Percentiles rank a stretch among this genome's conserved stretches.
Evolutionary conservation across 306 rosid species (phyloP).

Genomic region (Vicia faba): DNA sequence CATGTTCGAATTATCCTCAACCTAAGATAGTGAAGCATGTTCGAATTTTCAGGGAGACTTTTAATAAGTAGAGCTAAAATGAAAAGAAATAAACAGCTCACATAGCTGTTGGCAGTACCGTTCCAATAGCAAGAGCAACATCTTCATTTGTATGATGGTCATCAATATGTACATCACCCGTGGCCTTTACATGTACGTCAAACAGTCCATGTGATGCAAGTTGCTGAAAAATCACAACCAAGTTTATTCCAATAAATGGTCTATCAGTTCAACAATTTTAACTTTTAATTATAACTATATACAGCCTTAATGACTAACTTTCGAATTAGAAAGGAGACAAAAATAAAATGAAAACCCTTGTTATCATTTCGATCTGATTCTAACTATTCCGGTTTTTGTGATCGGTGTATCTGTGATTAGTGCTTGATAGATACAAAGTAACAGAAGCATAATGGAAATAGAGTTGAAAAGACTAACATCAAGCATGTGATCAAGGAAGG

Average conservation of each 20-base stretch:
- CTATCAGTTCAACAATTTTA: neutral
- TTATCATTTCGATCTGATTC: constrained; percentile 18
- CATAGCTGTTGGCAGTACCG: constrained; percentile 52
- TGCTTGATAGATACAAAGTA: neutral
- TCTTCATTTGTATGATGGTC: constrained; percentile 97
- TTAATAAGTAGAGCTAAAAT: constrained; percentile 24
- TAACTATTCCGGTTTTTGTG: constrained; percentile 1
- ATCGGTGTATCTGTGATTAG: neutral
- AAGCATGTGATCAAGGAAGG: constrained; percentile 96
- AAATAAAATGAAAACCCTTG: neutral
- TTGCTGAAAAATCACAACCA: constrained; percentile 57
- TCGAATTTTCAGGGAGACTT: neutral
- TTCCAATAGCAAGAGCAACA: constrained; percentile 88
- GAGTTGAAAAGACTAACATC: constrained; percentile 63
- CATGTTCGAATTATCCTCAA: neutral
- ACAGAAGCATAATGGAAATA: neutral
- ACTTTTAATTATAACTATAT: neutral
- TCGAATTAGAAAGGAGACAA: constrained; percentile 8
- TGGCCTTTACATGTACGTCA: constrained; percentile 77
- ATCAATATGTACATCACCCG: constrained; percentile 82
- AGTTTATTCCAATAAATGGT: constrained; percentile 19
- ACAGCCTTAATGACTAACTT: constrained; percentile 13
- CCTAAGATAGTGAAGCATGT: neutral
- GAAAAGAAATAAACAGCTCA: constrained; percentile 28
- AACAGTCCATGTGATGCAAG: constrained; percentile 92